These are phyloP conservation scores for Ogataea nonfermentans DNA, from an alignment of 805 yeast species.

Conservation along the genomic window DNA sequence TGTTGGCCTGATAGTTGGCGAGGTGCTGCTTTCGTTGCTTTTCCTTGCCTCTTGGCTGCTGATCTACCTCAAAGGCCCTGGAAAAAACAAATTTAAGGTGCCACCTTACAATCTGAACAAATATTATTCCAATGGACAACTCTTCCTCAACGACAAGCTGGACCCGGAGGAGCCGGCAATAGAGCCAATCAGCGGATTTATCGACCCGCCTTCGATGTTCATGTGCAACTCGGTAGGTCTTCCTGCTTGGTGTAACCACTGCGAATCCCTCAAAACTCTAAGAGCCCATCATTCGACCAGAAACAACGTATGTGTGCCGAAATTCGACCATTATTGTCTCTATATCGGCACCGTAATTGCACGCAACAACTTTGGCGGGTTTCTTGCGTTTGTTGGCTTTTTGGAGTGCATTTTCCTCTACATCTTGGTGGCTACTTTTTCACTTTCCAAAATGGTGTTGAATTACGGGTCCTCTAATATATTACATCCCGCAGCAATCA, in stretches of 20 bases:
- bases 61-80: slow-evolving; percentile 56
- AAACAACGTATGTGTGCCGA: slow-evolving; percentile 56
- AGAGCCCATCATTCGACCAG: slow-evolving; percentile 70
- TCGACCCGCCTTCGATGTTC: slow-evolving; percentile 56
- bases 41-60: slow-evolving; percentile 43
- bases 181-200: slow-evolving; percentile 18
- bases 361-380: slow-evolving; percentile 56
- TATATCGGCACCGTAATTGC: slow-evolving; percentile 80
- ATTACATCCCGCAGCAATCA: slow-evolving; percentile 26
- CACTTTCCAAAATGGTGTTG: slow-evolving; percentile 31
- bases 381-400: slow-evolving; percentile 50
- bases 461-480: slow-evolving; percentile 22
- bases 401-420: slow-evolving; percentile 39
- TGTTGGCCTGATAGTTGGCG: slow-evolving; percentile 33
- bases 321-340: slow-evolving; percentile 81
- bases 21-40: slow-evolving; percentile 28
- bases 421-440: slow-evolving; percentile 38
- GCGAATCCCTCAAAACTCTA: slow-evolving; percentile 62
- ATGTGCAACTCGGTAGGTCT: slow-evolving; percentile 69
- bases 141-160: slow-evolving; percentile 2
- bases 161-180: slow-evolving; percentile 7
- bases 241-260: slow-evolving; percentile 72
- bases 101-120: slow-evolving; percentile 36
- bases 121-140: slow-evolving; percentile 25
- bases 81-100: slow-evolving; percentile 38